Evolutionary conservation across 2,329 filamentous ascomycete genomes (phyloP), one percentile per base, ranked within the genome.

Genomic region (Canariomyces notabilis): DNA sequence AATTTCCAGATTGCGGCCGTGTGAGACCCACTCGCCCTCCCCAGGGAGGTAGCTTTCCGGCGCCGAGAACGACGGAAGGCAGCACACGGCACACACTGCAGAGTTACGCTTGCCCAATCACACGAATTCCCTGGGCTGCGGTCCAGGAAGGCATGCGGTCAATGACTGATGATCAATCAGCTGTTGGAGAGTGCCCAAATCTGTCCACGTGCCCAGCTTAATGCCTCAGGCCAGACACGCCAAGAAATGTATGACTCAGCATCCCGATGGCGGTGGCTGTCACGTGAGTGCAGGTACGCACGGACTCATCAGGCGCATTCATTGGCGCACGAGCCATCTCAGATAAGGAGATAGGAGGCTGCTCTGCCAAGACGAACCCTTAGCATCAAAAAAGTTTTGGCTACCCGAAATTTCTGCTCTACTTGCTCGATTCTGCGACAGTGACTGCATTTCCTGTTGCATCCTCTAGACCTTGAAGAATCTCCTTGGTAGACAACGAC

Each of bases 321-420:
- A 29, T 12, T 3, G 26, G 14, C 14, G 26, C 26, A 29, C 26
- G 26, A 29, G 26, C 26, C 26, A 29, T 12, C 14, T 9, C 26
- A 8, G 26, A 29, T 29, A 29, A 29, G 26, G 26, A 29, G 26
- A 29, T 29, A 29, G 26, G 26, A 12, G 26, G 26, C 14, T 29
- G 6, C 16, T 19, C 4, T 23, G 36, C 31, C 41, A 44, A 49
- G 41, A 46, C 41, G 37, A 34, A 33, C 23, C 41, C 26, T 29
- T 33, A 49, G 44, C 29, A 21, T 20, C 56, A 55, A 56, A 57
- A 57, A 56, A 51, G 48, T 52, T 56, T 53, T 49, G 50, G 23
- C 16, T 26, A 35, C 37, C 37, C 31, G 34, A 48, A 54, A 45
- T 52, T 58, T 53, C 52, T 50, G 45, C 45, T 46, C 37, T 18